A percentile compares a stretch with the other conserved stretches of the same genome.
phyloP scores from a whole-genome alignment of 305 asterid genomes.

The Solanum chacoense region DNA sequence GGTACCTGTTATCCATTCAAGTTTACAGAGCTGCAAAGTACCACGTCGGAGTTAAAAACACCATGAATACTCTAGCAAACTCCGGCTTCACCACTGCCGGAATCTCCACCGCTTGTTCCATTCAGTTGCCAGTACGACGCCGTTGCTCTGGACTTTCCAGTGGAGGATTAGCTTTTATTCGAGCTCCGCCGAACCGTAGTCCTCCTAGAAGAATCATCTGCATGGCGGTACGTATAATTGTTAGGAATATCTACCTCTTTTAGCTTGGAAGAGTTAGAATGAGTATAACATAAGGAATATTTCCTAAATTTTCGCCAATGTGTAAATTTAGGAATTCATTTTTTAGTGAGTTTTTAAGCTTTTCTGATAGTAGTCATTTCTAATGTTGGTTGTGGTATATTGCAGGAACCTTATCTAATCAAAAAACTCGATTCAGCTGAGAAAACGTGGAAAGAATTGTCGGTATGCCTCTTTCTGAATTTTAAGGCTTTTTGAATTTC shows the following conservation, averaged over 20 bases:
- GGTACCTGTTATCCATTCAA: background rate
- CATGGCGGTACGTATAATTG: conserved; percentile 63
- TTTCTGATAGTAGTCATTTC: background rate
- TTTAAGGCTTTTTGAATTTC: background rate
- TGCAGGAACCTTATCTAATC: conserved; percentile 79
- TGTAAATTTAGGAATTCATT: background rate
- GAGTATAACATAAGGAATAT: no score
- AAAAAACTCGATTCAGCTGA: conserved; percentile 87
- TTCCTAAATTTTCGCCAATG: background rate
- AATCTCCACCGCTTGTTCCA: conserved; percentile 25
- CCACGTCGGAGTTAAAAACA: background rate
- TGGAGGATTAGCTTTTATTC: conserved; percentile 5
- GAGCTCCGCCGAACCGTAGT: conserved; percentile 22
- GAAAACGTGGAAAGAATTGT: conserved; percentile 87
- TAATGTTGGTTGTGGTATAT: conserved; percentile 14
- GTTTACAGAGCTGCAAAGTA: background rate
- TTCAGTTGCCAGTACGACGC: conserved; percentile 21
- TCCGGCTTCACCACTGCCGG: conserved; percentile 43
- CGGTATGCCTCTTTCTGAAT: conserved; percentile 39
- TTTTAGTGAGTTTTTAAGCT: background rate
- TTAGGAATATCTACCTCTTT: background rate
- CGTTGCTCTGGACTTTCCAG: conserved; percentile 4
- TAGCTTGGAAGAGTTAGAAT: background rate
- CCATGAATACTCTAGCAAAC: conserved; percentile 44
- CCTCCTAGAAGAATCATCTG: conserved; percentile 41